A percentile compares a stretch with the other conserved stretches of the same genome.
These are phyloP conservation scores for Drechslerella coelobrocha DNA, from an alignment of 2,329 filamentous ascomycete genomes.

Conservation along the genomic window DNA sequence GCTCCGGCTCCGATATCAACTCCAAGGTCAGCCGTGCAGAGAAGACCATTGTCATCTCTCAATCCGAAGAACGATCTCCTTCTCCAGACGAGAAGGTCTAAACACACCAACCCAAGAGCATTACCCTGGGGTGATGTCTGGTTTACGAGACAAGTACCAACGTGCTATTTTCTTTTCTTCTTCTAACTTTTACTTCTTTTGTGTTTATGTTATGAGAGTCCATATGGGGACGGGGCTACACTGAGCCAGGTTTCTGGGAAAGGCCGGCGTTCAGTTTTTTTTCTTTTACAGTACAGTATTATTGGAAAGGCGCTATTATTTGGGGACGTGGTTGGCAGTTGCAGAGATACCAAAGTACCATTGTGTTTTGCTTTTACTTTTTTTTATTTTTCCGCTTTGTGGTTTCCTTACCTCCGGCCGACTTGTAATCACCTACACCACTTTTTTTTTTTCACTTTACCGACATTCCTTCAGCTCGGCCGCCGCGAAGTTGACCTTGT, in stretches of 20 bases:
- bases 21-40: constrained; percentile 43
- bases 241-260: constrained; percentile 5
- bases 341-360: not conserved
- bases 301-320: constrained; percentile 1
- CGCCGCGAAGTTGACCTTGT: constrained; percentile 4
- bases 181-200: constrained; percentile 29
- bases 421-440: constrained; percentile 5
- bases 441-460: not conserved
- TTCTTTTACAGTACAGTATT: not conserved
- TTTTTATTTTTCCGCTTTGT: not conserved
- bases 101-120: constrained; percentile 11
- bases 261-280: constrained; percentile 2
- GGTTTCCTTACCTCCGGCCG: not conserved
- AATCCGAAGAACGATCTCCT: constrained; percentile 45
- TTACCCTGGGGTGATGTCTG: constrained; percentile 45
- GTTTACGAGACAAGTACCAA: constrained; percentile 51
- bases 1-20: constrained; percentile 43
- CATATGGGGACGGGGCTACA: not conserved
- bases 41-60: constrained; percentile 50
- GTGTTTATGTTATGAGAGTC: not conserved
- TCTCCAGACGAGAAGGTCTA: constrained; percentile 48
- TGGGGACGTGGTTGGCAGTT: not conserved
- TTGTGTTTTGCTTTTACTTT: not conserved
- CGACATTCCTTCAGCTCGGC: not conserved
- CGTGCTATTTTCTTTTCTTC: constrained; percentile 25